phyloP scores from a whole-genome alignment of 768 basidiomycete species.

The Mycena epipterygia region DNA sequence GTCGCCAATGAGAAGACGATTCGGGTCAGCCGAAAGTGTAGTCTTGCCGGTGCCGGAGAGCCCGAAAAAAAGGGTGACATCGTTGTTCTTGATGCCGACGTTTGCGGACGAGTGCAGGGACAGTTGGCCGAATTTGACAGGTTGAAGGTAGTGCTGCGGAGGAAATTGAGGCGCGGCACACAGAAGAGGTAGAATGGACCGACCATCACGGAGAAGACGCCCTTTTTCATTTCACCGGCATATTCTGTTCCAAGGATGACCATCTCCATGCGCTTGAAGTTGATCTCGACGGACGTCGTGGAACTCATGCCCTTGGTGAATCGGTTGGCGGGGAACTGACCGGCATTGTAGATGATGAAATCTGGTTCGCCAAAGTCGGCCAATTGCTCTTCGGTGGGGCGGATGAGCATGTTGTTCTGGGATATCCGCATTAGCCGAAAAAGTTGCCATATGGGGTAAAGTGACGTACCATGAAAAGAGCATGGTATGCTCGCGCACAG shows the following conservation, averaged over 20 bases:
- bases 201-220: slow-evolving; percentile 98
- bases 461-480: slow-evolving; percentile 92
- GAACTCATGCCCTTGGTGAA: slow-evolving; percentile 99
- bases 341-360: slow-evolving; percentile 99
- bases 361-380: slow-evolving; percentile 97
- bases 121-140: slow-evolving; percentile 97
- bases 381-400: slow-evolving; percentile 95
- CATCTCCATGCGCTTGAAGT: slow-evolving; percentile 99
- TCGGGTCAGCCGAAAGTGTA: slow-evolving; percentile 96
- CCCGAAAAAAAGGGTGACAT: slow-evolving; percentile 99
- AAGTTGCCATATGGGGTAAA: slow-evolving; percentile 35
- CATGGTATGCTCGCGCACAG: slow-evolving; percentile 98
- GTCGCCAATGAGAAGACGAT: slow-evolving; percentile 95
- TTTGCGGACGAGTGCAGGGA: slow-evolving; percentile 99
- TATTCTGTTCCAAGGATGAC: slow-evolving; percentile 99
- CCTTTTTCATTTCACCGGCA: slow-evolving; percentile 99
- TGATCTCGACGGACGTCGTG: slow-evolving; percentile 98
- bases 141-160: slow-evolving; percentile 93
- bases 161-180: slow-evolving; percentile 28
- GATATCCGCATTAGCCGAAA: slow-evolving; percentile 37
- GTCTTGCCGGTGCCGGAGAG: slow-evolving; percentile 99
- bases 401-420: slow-evolving; percentile 99
- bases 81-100: slow-evolving; percentile 88
- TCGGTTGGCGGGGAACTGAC: slow-evolving; percentile 99
- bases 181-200: slow-evolving; percentile 32